Conservation (phyloP, 352 stramenopile species). For the Globisporangium middletonii region DNA sequence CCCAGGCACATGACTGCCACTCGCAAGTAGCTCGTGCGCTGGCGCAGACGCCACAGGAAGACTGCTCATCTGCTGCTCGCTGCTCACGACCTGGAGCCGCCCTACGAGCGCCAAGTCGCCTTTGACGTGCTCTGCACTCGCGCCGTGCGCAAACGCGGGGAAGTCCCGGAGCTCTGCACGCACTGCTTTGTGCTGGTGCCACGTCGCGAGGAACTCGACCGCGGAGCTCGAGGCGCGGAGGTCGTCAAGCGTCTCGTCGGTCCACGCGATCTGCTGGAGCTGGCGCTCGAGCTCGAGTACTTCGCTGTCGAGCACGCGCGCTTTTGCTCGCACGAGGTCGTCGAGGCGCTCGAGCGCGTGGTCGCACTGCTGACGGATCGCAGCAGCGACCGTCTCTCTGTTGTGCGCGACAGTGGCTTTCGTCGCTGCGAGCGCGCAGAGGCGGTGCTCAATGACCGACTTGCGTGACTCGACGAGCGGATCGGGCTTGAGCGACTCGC, state of each 20-base stretch:
- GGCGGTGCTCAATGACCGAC: conserved; percentile 50
- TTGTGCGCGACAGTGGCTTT: conserved; percentile 36
- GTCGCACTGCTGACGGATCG: conserved; percentile 47
- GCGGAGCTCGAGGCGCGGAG: conserved; percentile 33
- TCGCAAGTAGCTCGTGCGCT: neutral
- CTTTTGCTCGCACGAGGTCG: conserved; percentile 37
- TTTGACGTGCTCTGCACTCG: conserved; percentile 44
- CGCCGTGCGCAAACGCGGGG: conserved; percentile 22
- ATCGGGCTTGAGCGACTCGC: conserved; percentile 56
- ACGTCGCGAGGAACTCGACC: conserved; percentile 58
- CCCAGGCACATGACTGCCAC: conserved; percentile 1
- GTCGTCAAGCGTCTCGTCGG: conserved; percentile 51
- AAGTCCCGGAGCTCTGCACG: conserved; percentile 65
- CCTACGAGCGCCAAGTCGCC: conserved; percentile 57
- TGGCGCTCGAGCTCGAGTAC: conserved; percentile 55
- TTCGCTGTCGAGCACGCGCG: conserved; percentile 46
- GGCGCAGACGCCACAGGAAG: conserved; percentile 3
- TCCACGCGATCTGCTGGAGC: conserved; percentile 67
- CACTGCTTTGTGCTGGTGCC: conserved; percentile 64
- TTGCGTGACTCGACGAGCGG: conserved; percentile 63
- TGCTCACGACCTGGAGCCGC: conserved; percentile 36
- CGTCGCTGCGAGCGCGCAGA: conserved; percentile 28
- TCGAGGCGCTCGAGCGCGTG: conserved; percentile 39
- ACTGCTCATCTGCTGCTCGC: conserved; percentile 20
- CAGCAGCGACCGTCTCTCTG: conserved; percentile 32